Conservation (phyloP, 2,329 filamentous ascomycete genomes). For the Cercospora sesami region DNA sequence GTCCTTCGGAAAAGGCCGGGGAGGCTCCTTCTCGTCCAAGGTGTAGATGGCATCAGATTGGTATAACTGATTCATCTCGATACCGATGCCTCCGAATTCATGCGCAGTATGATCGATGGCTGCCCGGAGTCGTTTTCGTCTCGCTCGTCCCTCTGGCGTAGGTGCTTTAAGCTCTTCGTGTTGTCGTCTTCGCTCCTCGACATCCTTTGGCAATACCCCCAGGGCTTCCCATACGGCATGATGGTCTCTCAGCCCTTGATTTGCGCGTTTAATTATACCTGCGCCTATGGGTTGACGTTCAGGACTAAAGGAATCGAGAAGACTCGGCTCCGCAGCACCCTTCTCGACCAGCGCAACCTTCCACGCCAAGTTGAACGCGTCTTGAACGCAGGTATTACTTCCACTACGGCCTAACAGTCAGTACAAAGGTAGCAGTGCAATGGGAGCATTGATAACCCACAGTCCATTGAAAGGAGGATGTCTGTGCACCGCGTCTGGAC, state of each 20-base stretch:
- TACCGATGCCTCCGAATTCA: conserved; percentile 56
- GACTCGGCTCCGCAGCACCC: conserved; percentile 23
- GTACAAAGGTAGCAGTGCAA: neutral
- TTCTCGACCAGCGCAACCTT: conserved; percentile 32
- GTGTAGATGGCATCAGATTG: conserved; percentile 42
- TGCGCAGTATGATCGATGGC: conserved; percentile 36
- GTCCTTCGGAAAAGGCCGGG: conserved; percentile 29
- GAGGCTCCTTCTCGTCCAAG: conserved; percentile 33
- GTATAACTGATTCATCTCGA: conserved; percentile 63
- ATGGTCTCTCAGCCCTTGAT: conserved; percentile 59
- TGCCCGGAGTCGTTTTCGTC: conserved; percentile 40
- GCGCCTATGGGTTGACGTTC: conserved; percentile 45
- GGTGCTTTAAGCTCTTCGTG: conserved; percentile 34
- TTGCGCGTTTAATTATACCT: conserved; percentile 56
- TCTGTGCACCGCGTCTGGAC: conserved; percentile 58
- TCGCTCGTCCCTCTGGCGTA: conserved; percentile 38
- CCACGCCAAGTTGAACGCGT: conserved; percentile 20
- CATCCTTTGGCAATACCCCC: conserved; percentile 30
- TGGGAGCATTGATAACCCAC: conserved; percentile 42
- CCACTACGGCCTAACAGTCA: conserved; percentile 39
- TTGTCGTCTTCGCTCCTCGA: conserved; percentile 35
- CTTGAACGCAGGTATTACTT: conserved; percentile 36
- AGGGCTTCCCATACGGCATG: conserved; percentile 36
- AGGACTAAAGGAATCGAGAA: conserved; percentile 36
- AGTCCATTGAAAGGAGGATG: conserved; percentile 59